Conservation (phyloP, 306 rosid species). For the Acacia crassicarpa region DNA sequence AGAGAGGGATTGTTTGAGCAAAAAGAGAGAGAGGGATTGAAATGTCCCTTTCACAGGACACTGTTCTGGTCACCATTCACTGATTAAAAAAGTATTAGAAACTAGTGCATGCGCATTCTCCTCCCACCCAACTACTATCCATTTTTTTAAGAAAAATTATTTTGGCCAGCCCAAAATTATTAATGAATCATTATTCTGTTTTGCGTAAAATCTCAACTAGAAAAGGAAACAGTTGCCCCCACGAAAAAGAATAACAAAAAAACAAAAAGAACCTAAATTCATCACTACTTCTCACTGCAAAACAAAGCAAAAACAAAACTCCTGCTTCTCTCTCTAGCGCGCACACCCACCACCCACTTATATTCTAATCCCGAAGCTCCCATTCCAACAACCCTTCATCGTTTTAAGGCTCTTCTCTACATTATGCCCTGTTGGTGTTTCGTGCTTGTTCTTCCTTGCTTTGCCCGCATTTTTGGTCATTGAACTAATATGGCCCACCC, state of each 20-base stretch:
- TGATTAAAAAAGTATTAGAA: conserved; percentile 1
- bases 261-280: background rate
- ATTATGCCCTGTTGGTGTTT: conserved; percentile 39
- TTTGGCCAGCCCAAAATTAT: background rate
- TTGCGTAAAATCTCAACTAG: conserved; percentile 18
- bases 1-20: no score
- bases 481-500: conserved; percentile 18
- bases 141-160: no score
- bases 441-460: conserved; percentile 46
- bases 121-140: background rate
- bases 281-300: background rate
- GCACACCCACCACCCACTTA: conserved; percentile 28
- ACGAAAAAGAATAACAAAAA: background rate
- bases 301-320: background rate
- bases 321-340: background rate
- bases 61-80: background rate
- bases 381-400: conserved; percentile 40
- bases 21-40: background rate
- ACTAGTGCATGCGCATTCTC: conserved; percentile 27
- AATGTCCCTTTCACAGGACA: background rate
- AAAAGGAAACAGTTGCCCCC: background rate
- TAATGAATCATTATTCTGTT: conserved; percentile 9
- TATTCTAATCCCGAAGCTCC: conserved; percentile 40
- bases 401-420: conserved; percentile 30
- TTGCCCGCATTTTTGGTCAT: conserved; percentile 60